These are phyloP conservation scores for Apiotrichum domesticum DNA, from an alignment of 1,284 basidiomycete species.

Conservation along the genomic window DNA sequence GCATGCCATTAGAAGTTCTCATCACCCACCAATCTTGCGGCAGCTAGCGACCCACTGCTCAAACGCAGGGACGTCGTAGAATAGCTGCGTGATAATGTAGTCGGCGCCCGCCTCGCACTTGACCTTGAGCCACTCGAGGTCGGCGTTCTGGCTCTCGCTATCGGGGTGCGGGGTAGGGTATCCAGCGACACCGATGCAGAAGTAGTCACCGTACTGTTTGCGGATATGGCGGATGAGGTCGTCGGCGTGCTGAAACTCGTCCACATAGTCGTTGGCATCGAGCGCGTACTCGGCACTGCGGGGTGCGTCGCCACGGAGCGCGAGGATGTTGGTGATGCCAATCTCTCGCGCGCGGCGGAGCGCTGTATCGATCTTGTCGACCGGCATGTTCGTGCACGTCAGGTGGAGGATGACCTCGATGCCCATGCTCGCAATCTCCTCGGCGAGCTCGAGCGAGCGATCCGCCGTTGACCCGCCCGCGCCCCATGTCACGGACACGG, in stretches of 20 bases:
- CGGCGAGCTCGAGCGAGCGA: slow-evolving; percentile 77
- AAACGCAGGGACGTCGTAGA: slow-evolving; percentile 89
- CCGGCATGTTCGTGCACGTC: slow-evolving; percentile 96
- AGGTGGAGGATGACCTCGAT: slow-evolving; percentile 80
- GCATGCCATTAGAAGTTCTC: neutral
- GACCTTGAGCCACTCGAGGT: slow-evolving; percentile 69
- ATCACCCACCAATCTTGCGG: slow-evolving; percentile 59
- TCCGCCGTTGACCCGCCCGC: slow-evolving; percentile 91
- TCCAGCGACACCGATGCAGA: slow-evolving; percentile 68
- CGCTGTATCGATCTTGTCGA: slow-evolving; percentile 76
- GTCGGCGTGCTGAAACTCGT: slow-evolving; percentile 73
- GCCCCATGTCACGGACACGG: slow-evolving; percentile 90
- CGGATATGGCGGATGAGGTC: slow-evolving; percentile 91
- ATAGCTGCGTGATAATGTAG: slow-evolving; percentile 93
- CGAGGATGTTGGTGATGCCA: slow-evolving; percentile 86
- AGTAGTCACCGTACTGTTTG: slow-evolving; percentile 73
- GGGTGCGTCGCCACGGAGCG: slow-evolving; percentile 89
- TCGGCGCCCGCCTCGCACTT: slow-evolving; percentile 95
- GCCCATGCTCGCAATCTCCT: slow-evolving; percentile 53
- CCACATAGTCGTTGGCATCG: slow-evolving; percentile 63
- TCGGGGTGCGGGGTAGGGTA: slow-evolving; percentile 91
- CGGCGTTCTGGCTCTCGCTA: slow-evolving; percentile 59
- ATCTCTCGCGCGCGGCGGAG: slow-evolving; percentile 72
- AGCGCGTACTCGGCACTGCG: slow-evolving; percentile 89
- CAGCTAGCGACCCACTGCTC: slow-evolving; percentile 68